Conservation (phyloP, 2,329 filamentous ascomycete species). For the Arthroderma uncinatum region DNA sequence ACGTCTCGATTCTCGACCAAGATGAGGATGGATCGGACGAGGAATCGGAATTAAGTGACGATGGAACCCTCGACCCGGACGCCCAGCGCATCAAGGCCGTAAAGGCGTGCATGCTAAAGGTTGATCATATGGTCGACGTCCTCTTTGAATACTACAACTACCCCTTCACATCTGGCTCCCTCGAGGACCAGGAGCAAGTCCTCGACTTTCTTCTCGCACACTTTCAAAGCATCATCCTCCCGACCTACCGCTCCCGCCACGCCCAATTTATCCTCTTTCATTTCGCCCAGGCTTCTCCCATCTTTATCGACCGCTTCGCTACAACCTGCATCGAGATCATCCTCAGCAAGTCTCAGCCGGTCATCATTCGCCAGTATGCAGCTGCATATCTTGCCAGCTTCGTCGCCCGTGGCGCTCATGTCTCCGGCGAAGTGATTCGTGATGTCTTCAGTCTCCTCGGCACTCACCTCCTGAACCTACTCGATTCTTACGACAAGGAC, state of each 20-base stretch:
- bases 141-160: constrained; percentile 75
- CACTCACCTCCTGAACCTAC: constrained; percentile 63
- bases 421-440: constrained; percentile 64
- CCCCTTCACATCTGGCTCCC: constrained; percentile 57
- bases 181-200: constrained; percentile 56
- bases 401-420: constrained; percentile 75
- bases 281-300: constrained; percentile 72
- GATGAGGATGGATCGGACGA: constrained; percentile 58
- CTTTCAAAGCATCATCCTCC: constrained; percentile 78
- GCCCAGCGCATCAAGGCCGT: constrained; percentile 52
- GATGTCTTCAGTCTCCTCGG: constrained; percentile 72
- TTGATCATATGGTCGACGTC: constrained; percentile 79
- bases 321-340: constrained; percentile 63
- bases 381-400: constrained; percentile 91
- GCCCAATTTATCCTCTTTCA: constrained; percentile 95
- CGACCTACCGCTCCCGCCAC: constrained; percentile 82
- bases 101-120: constrained; percentile 74
- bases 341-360: constrained; percentile 57
- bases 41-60: constrained; percentile 42
- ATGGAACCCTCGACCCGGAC: constrained; percentile 45
- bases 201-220: constrained; percentile 73
- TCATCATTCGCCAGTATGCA: constrained; percentile 68
- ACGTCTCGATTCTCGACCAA: constrained; percentile 24
- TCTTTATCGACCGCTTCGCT: constrained; percentile 71
- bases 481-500: constrained; percentile 56